Evolutionary conservation across 441 rosid genomes (phyloP).

Genomic region (Euphorbia celastroides): DNA sequence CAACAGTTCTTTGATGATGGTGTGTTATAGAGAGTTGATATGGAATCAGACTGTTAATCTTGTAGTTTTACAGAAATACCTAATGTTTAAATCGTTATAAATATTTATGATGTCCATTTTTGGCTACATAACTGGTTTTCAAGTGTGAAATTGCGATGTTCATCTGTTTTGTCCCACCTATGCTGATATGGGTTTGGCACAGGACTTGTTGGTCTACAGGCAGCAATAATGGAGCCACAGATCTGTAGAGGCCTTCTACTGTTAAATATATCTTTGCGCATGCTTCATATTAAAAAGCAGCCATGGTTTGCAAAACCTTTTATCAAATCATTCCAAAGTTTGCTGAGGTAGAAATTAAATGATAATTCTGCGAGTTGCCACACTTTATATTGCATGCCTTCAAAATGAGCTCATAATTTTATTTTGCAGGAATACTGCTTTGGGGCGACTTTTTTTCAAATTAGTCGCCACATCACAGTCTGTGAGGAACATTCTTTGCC

Average conservation of each 20-base stretch:
- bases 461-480: conserved; percentile 60
- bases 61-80: background rate
- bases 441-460: conserved; percentile 59
- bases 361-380: conserved; percentile 6
- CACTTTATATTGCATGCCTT: background rate
- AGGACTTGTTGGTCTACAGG: conserved; percentile 94
- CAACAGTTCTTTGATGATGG: background rate
- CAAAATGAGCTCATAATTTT: background rate
- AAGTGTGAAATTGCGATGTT: background rate
- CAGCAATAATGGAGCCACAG: conserved; percentile 64
- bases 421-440: conserved; percentile 58
- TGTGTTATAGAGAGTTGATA: background rate
- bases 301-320: conserved; percentile 74
- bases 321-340: conserved; percentile 68
- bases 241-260: conserved; percentile 63
- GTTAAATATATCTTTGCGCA: conserved; percentile 70
- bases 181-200: conserved; percentile 14
- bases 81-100: background rate
- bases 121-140: background rate
- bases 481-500: conserved; percentile 63
- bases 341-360: conserved; percentile 50
- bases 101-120: background rate
- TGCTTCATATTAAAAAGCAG: conserved; percentile 92
- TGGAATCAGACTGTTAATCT: background rate
- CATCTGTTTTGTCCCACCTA: background rate